phyloP scores from a whole-genome alignment of 305 asterid genomes.

The Stenogyne calaminthoides region DNA sequence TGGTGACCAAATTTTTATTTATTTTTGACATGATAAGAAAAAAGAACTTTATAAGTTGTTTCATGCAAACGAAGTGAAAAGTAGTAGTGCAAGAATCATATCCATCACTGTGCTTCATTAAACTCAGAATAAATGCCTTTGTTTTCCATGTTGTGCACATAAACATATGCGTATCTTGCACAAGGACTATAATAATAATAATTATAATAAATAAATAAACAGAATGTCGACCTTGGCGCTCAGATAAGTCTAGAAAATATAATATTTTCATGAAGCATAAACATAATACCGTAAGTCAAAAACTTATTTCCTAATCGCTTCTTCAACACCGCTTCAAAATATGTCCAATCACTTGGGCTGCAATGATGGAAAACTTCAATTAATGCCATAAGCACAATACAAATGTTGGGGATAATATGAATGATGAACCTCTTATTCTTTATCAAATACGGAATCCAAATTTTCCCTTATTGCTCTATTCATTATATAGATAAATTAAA shows the following conservation, averaged over 20 bases:
- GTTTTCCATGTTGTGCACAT: background rate
- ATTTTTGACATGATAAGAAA: too few species aligned
- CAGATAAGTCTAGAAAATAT: constrained; percentile 20
- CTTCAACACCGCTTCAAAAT: constrained; percentile 84
- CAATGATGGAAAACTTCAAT: constrained; percentile 38
- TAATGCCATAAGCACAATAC: constrained; percentile 6
- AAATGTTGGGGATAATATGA: background rate
- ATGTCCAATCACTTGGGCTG: constrained; percentile 98
- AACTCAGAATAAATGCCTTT: background rate
- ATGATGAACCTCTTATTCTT: background rate
- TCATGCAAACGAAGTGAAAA: background rate
- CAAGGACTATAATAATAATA: background rate
- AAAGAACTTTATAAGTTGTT: background rate
- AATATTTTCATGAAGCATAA: constrained; percentile 4
- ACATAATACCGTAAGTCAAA: constrained; percentile 69
- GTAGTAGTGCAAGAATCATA: constrained; percentile 16
- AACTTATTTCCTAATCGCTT: constrained; percentile 75
- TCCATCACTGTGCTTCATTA: background rate
- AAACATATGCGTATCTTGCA: background rate
- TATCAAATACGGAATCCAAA: background rate
- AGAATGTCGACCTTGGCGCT: constrained; percentile 18
- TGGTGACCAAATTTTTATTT: background rate
- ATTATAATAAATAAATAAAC: background rate
- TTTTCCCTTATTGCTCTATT: background rate
- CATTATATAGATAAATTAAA: background rate